Evolutionary conservation across 2,329 filamentous ascomycete species (phyloP).

Genomic region (Pseudogymnoascus sp.): DNA sequence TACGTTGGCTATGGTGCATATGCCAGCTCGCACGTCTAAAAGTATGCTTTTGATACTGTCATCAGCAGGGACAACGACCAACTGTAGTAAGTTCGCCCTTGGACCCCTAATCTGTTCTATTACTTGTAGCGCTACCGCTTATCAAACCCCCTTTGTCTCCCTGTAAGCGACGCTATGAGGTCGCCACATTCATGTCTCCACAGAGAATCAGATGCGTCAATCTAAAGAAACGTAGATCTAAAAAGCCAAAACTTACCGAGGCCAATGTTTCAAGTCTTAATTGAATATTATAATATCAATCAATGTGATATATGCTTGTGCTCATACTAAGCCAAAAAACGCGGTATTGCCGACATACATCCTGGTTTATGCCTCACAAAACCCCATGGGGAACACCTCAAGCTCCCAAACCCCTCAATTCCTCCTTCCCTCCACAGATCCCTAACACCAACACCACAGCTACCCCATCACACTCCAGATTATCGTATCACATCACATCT

Average conservation of each 20-base stretch:
- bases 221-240: background rate
- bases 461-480: background rate
- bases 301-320: constrained; percentile 1
- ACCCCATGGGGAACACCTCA: background rate
- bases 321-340: background rate
- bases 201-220: background rate
- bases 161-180: background rate
- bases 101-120: background rate
- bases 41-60: background rate
- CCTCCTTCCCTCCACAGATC: background rate
- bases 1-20: background rate
- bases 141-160: background rate
- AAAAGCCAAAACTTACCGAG: background rate
- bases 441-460: background rate
- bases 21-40: background rate
- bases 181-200: background rate
- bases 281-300: background rate
- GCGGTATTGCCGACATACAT: background rate
- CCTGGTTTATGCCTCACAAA: background rate
- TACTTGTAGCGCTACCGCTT: background rate
- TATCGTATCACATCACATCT: background rate
- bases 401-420: background rate
- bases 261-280: background rate
- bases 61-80: background rate
- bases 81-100: background rate